phyloP scores from a whole-genome alignment of 495 filamentous ascomycete genomes.

The Lichina pygmaea region DNA sequence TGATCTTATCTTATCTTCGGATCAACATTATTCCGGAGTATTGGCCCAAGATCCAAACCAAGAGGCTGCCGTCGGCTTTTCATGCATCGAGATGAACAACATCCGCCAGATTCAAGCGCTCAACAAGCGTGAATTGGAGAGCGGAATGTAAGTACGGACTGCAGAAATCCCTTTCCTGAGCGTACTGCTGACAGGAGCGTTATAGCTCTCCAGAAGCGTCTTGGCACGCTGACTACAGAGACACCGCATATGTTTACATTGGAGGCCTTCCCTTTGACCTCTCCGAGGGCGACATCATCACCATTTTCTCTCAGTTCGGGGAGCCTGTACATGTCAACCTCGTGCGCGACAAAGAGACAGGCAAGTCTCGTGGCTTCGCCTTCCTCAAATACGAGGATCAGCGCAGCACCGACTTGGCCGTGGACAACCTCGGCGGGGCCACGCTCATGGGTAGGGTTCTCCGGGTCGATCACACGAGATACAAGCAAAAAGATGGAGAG shows the following conservation, averaged over 20 bases:
- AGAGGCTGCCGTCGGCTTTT: neutral
- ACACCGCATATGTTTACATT: constrained; percentile 91
- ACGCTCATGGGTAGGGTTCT: constrained; percentile 55
- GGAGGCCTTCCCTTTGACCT: constrained; percentile 86
- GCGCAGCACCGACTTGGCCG: constrained; percentile 78
- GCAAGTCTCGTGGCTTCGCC: constrained; percentile 76
- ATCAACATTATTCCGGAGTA: too few species aligned
- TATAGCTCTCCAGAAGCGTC: constrained; percentile 52
- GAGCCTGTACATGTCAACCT: constrained; percentile 82
- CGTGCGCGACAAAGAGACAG: constrained; percentile 80
- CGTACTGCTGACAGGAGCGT: neutral
- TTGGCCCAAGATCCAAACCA: too few species aligned
- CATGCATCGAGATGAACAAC: constrained; percentile 50
- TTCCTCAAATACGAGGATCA: constrained; percentile 98
- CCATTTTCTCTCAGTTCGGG: constrained; percentile 93
- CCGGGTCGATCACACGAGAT: constrained; percentile 76
- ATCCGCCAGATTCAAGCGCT: constrained; percentile 77
- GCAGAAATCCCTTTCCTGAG: neutral
- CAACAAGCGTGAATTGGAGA: constrained; percentile 86
- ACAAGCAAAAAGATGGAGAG: constrained; percentile 72
- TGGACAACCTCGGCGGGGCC: constrained; percentile 81
- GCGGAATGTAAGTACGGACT: constrained; percentile 31
- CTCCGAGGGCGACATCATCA: constrained; percentile 83
- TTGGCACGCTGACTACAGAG: constrained; percentile 93
- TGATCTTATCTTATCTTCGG: too few species aligned